Base-by-base conservation (phyloP, 495 filamentous ascomycete species). In the Penicillium parvum region DNA sequence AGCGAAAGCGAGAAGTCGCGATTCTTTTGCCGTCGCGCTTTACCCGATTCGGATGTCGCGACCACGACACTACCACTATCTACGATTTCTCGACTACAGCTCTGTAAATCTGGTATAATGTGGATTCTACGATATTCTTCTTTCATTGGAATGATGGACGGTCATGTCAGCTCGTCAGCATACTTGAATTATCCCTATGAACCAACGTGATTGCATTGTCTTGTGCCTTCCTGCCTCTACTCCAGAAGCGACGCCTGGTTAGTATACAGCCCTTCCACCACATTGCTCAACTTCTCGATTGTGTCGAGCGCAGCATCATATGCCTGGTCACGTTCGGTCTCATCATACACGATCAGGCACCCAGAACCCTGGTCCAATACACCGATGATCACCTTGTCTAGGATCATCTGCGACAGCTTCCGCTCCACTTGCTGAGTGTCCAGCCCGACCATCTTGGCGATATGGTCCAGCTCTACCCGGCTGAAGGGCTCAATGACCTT, bases 401-500 rank as follows among this genome's bases (percentile, higher is more conserved):
- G 74, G 56, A 98, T 98, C 92, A 98, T 98, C 76, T 97, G 92
- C 20, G 85, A 90, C 27, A 98, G 77, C 76, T 98, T 98, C 54
- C 89, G 80, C 76, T 98, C 92, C 51, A 98, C 92, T 72, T 96
- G 91, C 68, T 88, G 85, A 32, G 86, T 95, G 57, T 96, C 92
- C 50, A 97, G 73, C 14, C 94, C 91, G 26, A 98, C 92, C 74
- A 97, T 91, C 76, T 90, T 90, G 45, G 92, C 90, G 49, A 98
- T 85, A 63, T 98, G 94, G 50, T 83, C 86, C 62, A 98, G 90
- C 72, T 98, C 92, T 32, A 98, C 92, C 39, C 90, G 79, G 59
- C 85, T 90, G 69, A 97, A 98, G 16, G 92, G 92, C 72, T 98
- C 92, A 61, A 98, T 97, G 40, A 98, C 94, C 73, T 97, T 96